A percentile compares a stretch with the other conserved stretches of the same genome.
Conservation (phyloP, 2,329 filamentous ascomycete genomes). For the Sphaerulina vaccinii region DNA sequence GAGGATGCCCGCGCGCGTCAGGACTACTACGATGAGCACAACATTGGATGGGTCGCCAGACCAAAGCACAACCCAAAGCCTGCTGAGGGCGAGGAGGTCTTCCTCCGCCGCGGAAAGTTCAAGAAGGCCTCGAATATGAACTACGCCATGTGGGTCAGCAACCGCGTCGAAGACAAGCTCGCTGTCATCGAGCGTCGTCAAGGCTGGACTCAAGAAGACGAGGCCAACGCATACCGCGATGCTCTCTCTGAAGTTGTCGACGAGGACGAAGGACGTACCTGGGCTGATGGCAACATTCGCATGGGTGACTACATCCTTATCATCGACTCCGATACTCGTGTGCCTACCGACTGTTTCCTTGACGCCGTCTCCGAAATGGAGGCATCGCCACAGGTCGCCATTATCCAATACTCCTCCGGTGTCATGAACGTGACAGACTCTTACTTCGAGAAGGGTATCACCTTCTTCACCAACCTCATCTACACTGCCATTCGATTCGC, state of each 20-base stretch:
- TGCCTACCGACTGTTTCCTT: constrained; percentile 72
- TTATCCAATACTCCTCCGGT: constrained; percentile 74
- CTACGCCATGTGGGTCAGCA: constrained; percentile 62
- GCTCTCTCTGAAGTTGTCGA: constrained; percentile 65
- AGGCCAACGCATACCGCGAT: constrained; percentile 64
- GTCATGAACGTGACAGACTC: constrained; percentile 77
- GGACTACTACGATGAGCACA: constrained; percentile 52
- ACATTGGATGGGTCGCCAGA: constrained; percentile 51
- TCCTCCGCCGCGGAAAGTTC: constrained; percentile 62
- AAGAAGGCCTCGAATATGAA: constrained; percentile 77
- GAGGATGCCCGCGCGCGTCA: constrained; percentile 46
- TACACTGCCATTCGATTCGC: constrained; percentile 75
- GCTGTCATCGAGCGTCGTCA: constrained; percentile 55
- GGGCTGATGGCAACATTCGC: constrained; percentile 83
- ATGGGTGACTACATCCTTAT: constrained; percentile 80
- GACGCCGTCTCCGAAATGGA: constrained; percentile 82
- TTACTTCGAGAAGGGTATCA: constrained; percentile 53
- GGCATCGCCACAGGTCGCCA: constrained; percentile 72
- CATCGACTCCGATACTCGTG: constrained; percentile 77
- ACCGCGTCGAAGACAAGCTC: constrained; percentile 69
- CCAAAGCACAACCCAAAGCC: constrained; percentile 54
- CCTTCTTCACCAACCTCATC: constrained; percentile 60
- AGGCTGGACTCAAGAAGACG: constrained; percentile 67
- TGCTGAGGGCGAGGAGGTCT: constrained; percentile 50
- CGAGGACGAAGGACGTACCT: constrained; percentile 64